Base-by-base conservation (phyloP, 768 basidiomycete species). In the Xerocomellus dryophilus region DNA sequence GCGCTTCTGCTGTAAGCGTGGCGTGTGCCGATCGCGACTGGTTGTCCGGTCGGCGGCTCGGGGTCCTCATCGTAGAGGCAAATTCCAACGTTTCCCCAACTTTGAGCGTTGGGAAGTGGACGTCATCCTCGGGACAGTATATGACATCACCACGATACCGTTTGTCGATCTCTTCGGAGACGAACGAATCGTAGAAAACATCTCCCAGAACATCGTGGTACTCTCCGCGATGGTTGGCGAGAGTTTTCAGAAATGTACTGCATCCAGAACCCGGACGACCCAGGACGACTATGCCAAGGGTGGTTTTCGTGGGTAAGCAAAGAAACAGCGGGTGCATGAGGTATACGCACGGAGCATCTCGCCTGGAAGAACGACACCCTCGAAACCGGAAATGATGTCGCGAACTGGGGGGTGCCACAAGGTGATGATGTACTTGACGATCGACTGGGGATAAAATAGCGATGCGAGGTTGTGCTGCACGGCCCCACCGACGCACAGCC, bases 251-350 rank as follows among this genome's bases (percentile, higher is more conserved):
- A 52, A 84, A 71, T 0, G 81, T 75, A 20, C 68, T 71, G 54
- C 77, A 78, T 17, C 77, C 77, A 5, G 90, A 83, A 11, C 88
- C 88, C 0, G 92, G 93, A 25, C 90, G 81, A 20, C 91, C 93
- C 34, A 93, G 78, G 12, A 93, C 91, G 15, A 94, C 88, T 88
- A 61, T 34, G 12, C 5, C 32, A 34, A 34, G 4, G 5, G 12
- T 14, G 32, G 32, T 12, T 41, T 18, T 21, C n/a, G n/a, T 40
- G 10, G 0, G 23, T 40, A 18, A 51, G 20, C 15, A 3, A 21
- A 11, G 15, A 23, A 18, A 44, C 25, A 38, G 40, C 7, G 7
- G 7, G 3, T 18, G 27, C 32, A n/a, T 7, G 75, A 68, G 14
- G 72, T 3, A 75, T 73, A 78, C 76, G 58, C 61, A 83, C 89